Evolutionary conservation across 2,329 filamentous ascomycete species (phyloP).

Genomic region (Cercospora sp.): DNA sequence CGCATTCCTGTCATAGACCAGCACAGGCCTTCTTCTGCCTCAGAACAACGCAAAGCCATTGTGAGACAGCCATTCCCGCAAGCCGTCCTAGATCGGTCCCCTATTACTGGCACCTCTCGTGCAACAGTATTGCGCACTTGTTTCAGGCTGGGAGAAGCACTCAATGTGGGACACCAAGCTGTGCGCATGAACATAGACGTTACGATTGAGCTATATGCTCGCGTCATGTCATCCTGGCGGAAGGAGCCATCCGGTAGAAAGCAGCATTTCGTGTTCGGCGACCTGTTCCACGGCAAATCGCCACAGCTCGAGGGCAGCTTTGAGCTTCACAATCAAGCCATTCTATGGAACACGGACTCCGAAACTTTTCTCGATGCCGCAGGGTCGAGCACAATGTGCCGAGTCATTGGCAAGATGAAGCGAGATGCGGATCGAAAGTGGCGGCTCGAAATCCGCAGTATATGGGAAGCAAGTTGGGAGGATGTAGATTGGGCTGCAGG

Average conservation of each 20-base stretch:
- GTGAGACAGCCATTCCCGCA: constrained; percentile 55
- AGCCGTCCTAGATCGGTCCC: constrained; percentile 54
- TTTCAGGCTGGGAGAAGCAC: constrained; percentile 64
- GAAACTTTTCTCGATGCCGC: constrained; percentile 44
- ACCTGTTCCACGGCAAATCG: constrained; percentile 60
- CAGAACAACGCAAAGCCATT: constrained; percentile 44
- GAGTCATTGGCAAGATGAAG: constrained; percentile 53
- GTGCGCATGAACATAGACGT: constrained; percentile 52
- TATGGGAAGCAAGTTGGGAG: constrained; percentile 56
- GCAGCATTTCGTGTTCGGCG: constrained; percentile 65
- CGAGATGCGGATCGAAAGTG: constrained; percentile 45
- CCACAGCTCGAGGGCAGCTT: constrained; percentile 56
- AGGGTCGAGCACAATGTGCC: constrained; percentile 43
- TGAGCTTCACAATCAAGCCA: constrained; percentile 48
- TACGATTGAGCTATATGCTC: constrained; percentile 64
- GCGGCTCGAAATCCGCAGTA: constrained; percentile 51
- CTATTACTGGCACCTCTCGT: constrained; percentile 55
- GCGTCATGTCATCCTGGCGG: constrained; percentile 59
- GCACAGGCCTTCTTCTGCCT: not conserved
- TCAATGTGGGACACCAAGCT: constrained; percentile 52
- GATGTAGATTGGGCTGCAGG: constrained; percentile 55
- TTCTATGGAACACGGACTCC: constrained; percentile 50
- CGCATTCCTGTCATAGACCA: not conserved
- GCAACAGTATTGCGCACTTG: constrained; percentile 57
- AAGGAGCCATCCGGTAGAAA: constrained; percentile 46